These are phyloP conservation scores for Alternaria burnsii DNA, from an alignment of 2,329 filamentous ascomycete genomes.

Conservation along the genomic window DNA sequence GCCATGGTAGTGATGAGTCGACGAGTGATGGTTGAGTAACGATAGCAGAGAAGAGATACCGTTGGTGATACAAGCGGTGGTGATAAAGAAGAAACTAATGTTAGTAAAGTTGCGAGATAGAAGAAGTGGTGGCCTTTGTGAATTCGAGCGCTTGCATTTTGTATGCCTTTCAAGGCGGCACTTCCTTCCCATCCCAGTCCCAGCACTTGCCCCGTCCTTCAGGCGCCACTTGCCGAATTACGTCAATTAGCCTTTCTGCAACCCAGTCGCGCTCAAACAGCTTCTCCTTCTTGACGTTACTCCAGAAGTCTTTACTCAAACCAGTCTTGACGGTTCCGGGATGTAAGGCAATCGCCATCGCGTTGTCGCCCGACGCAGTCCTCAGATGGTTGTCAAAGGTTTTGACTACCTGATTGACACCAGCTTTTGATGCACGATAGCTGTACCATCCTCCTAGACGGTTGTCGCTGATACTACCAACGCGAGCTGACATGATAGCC, in stretches of 20 bases:
- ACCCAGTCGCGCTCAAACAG: slow-evolving; percentile 73
- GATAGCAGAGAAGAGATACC: neutral
- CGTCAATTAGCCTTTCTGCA: slow-evolving; percentile 69
- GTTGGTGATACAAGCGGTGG: neutral
- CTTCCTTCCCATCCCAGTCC: slow-evolving; percentile 53
- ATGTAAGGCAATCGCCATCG: slow-evolving; percentile 75
- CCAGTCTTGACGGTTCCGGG: slow-evolving; percentile 83
- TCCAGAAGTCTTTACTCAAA: slow-evolving; percentile 77
- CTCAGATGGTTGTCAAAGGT: slow-evolving; percentile 74
- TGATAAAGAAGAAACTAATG: neutral
- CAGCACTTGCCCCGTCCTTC: slow-evolving; percentile 51
- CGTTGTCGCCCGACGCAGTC: slow-evolving; percentile 66
- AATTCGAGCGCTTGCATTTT: slow-evolving; percentile 1
- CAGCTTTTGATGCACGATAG: slow-evolving; percentile 80
- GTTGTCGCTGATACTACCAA: slow-evolving; percentile 79
- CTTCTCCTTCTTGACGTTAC: slow-evolving; percentile 66
- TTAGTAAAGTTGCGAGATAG: neutral
- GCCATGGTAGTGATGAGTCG: slow-evolving; percentile 1
- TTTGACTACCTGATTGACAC: slow-evolving; percentile 74
- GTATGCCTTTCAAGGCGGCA: slow-evolving; percentile 41
- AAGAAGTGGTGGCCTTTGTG: neutral
- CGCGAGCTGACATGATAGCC: slow-evolving; percentile 79
- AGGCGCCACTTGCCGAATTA: slow-evolving; percentile 72
- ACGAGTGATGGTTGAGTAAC: neutral
- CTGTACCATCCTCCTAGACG: slow-evolving; percentile 80